Conservation (phyloP, 208 protist species). For the Leishmania guyanensis region DNA sequence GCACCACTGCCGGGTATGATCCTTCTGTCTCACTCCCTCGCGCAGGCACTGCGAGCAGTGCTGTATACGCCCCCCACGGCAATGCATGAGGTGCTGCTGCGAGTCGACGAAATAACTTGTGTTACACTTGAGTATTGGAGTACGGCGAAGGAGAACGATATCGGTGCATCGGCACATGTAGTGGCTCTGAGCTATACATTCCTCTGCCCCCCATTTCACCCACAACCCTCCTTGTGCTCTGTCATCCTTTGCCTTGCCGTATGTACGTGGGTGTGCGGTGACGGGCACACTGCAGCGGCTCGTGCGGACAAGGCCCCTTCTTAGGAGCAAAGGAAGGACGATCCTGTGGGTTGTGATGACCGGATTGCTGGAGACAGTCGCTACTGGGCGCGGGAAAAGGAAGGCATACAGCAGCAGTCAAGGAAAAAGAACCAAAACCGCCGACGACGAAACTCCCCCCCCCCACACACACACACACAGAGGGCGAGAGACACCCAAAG, state of each 20-base stretch:
- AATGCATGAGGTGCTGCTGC: not conserved
- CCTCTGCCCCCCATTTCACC: not conserved
- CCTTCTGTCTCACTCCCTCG: too few relatives aligned
- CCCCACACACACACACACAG: not conserved
- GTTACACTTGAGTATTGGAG: not conserved
- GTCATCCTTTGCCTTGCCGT: not conserved
- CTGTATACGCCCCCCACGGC: not conserved
- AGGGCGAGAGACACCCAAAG: not conserved
- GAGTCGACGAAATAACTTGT: not conserved
- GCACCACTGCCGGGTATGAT: not conserved
- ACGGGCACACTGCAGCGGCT: not conserved
- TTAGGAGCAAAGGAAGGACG: not conserved
- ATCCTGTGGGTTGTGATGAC: not conserved
- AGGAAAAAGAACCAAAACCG: not conserved
- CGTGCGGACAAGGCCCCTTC: not conserved
- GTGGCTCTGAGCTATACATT: not conserved
- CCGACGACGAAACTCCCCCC: not conserved
- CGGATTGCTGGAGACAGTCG: not conserved
- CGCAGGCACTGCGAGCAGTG: not conserved
- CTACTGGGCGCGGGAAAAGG: not conserved
- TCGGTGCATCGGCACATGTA: not conserved
- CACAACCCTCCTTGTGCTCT: not conserved
- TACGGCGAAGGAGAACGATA: not conserved
- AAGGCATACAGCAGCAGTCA: not conserved
- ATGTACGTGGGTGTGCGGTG: not conserved